Evolutionary conservation across 352 stramenopile genomes (phyloP), one percentile per base, ranked within the genome.

Genomic region (Phytophthora vignae): DNA sequence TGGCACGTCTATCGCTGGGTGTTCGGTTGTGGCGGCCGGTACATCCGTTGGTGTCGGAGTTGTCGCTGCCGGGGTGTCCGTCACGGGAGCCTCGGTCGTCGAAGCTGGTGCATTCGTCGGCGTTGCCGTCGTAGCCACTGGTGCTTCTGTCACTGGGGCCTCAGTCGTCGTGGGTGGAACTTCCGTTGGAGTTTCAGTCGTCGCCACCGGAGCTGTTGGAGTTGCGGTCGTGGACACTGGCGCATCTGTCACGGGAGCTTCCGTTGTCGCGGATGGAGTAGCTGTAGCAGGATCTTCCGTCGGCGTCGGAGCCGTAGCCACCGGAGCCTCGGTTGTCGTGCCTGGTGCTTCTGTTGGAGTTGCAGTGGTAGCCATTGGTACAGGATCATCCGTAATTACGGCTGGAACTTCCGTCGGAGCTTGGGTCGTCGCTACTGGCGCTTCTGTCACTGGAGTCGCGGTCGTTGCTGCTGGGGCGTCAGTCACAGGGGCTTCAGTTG

Each of bases 181-280:
- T n/a, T 57, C 49, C 17, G 56, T 40, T 22, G 63, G 52, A 12
- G 55, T n/a, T n/a, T n/a, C n/a, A n/a, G n/a, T n/a, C n/a, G n/a
- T n/a, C n/a, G n/a, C n/a, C n/a, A n/a, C n/a, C n/a, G n/a, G n/a
- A n/a, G n/a, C n/a, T n/a, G n/a, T n/a, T n/a, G n/a, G n/a, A n/a
- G n/a, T 40, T 9, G 7, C 33, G 12, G 7, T 40, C 33, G 33
- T 40, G 2, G 11, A 4, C 44, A 56, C 49, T 33, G 60, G 46
- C 46, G 48, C n/a, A 12, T 44, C 4, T 48, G 53, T 59, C 7
- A 11, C 33, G 3, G 53, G 25, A 12, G 17, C 25, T n/a, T n/a
- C n/a, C n/a, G n/a, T n/a, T n/a, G n/a, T n/a, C n/a, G n/a, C n/a
- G n/a, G n/a, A n/a, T n/a, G n/a, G n/a, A n/a, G n/a, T n/a, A n/a